Conservation (phyloP, 2,329 filamentous ascomycete species). For the Trichoderma guizhouense region DNA sequence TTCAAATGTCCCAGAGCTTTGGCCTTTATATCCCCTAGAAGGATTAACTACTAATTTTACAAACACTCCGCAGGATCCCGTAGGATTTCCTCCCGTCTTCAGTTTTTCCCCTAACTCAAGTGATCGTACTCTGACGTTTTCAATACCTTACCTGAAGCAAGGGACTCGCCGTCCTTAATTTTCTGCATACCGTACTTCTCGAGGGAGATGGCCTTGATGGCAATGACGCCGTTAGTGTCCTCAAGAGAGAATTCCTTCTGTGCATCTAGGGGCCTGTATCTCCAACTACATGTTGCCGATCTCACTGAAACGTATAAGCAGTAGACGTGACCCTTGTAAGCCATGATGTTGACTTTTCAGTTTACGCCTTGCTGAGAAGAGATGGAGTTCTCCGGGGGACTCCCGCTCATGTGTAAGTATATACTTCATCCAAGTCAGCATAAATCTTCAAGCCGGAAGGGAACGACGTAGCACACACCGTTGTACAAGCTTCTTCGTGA, state of each 20-base stretch:
- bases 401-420: conserved; percentile 52
- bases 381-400: conserved; percentile 56
- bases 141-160: neutral
- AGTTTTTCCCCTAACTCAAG: neutral
- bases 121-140: neutral
- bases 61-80: neutral
- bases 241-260: conserved; percentile 45
- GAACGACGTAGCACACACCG: conserved; percentile 43
- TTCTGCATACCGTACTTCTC: conserved; percentile 43
- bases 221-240: conserved; percentile 65
- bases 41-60: neutral
- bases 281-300: conserved; percentile 50
- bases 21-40: neutral
- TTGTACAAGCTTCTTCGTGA: conserved; percentile 42
- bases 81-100: neutral
- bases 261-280: conserved; percentile 47
- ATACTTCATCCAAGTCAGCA: conserved; percentile 31
- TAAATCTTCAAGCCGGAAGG: neutral
- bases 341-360: conserved; percentile 28
- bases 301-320: conserved; percentile 44
- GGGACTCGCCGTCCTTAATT: conserved; percentile 34
- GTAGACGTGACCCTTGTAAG: conserved; percentile 49
- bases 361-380: conserved; percentile 51
- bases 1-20: neutral
- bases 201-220: conserved; percentile 64